Evolutionary conservation across 306 rosid genomes (phyloP), one percentile per base, ranked within the genome.

Genomic region (Nissolia schottii): DNA sequence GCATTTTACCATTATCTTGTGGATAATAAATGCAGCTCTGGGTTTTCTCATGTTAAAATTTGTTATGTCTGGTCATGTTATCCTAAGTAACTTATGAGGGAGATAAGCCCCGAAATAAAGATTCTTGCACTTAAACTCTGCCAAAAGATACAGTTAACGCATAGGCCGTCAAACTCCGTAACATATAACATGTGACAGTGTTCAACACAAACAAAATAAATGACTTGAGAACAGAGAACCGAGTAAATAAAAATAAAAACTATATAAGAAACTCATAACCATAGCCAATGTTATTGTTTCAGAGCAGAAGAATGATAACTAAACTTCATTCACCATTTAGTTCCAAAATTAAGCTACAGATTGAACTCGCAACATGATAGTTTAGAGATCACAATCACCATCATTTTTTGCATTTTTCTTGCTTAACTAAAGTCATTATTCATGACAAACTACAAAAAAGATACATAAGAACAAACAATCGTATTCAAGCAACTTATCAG

Each of bases 21-120:
- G 45, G 55, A 48, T 51, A 58, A 67, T 60, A 25, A 50, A 70
- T 61, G 40, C 58, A 50, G 54, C 9, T 77, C 51, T 48, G 48
- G 31, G 60, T 76, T 37, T 37, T n/a, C n/a, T n/a, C n/a, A n/a
- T n/a, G n/a, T n/a, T n/a, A n/a, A n/a, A n/a, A n/a, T n/a, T n/a
- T n/a, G n/a, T n/a, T n/a, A n/a, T n/a, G n/a, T n/a, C n/a, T n/a
- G n/a, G n/a, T n/a, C n/a, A n/a, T n/a, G n/a, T 0, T 15, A 40
- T 15, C 10, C 46, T n/a, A n/a, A n/a, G n/a, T n/a, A n/a, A n/a
- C n/a, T n/a, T n/a, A n/a, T n/a, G n/a, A n/a, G n/a, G n/a, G n/a
- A n/a, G n/a, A n/a, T n/a, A n/a, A n/a, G n/a, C n/a, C n/a, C n/a
- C n/a, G n/a, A n/a, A n/a, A n/a, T n/a, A n/a, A n/a, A n/a, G n/a